Percentiles rank a stretch among this genome's conserved stretches.
phyloP scores from a whole-genome alignment of 202 grass and related monocot genomes.

The Cymbopogon flexuosus region DNA sequence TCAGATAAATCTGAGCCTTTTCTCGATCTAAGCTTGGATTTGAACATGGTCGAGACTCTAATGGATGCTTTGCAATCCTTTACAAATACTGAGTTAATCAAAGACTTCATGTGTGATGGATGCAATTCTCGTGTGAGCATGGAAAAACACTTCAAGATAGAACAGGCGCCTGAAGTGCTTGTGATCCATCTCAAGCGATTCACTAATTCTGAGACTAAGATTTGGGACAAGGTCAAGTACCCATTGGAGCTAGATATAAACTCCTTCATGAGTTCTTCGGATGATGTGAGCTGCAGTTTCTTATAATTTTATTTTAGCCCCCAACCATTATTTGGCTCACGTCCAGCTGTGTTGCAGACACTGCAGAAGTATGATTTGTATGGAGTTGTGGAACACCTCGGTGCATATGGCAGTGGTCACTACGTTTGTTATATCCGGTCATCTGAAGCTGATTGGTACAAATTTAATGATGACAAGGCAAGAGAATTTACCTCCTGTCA shows the following conservation, averaged over 20 bases:
- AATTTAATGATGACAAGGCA: slow-evolving; percentile 38
- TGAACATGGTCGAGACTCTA: slow-evolving; percentile 28
- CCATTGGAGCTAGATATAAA: slow-evolving; percentile 36
- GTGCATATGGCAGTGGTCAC: slow-evolving; percentile 22
- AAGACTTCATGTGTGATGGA: slow-evolving; percentile 36
- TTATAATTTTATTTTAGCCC: slow-evolving; percentile 12
- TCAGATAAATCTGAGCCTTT: slow-evolving; percentile 43
- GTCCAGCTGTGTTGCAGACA: slow-evolving; percentile 9
- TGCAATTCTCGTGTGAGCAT: slow-evolving; percentile 39
- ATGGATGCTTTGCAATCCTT: slow-evolving; percentile 41
- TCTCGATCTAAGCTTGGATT: slow-evolving; percentile 50
- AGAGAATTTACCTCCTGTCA: neutral
- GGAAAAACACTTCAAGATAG: slow-evolving; percentile 45
- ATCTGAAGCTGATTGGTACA: slow-evolving; percentile 33
- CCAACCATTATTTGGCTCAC: neutral
- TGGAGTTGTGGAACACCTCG: slow-evolving; percentile 48
- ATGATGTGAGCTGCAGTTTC: slow-evolving; percentile 29
- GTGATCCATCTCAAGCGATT: slow-evolving; percentile 52
- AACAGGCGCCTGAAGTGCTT: slow-evolving; percentile 48
- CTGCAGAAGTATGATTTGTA: slow-evolving; percentile 45
- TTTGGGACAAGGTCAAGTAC: slow-evolving; percentile 30
- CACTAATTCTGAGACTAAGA: slow-evolving; percentile 27
- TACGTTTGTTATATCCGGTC: slow-evolving; percentile 46
- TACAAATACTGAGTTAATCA: slow-evolving; percentile 44
- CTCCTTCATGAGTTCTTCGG: slow-evolving; percentile 34